Percentiles rank a stretch among this genome's conserved stretches.
Conservation (phyloP, 345 rosid species). For the Dipteronia dyeriana region DNA sequence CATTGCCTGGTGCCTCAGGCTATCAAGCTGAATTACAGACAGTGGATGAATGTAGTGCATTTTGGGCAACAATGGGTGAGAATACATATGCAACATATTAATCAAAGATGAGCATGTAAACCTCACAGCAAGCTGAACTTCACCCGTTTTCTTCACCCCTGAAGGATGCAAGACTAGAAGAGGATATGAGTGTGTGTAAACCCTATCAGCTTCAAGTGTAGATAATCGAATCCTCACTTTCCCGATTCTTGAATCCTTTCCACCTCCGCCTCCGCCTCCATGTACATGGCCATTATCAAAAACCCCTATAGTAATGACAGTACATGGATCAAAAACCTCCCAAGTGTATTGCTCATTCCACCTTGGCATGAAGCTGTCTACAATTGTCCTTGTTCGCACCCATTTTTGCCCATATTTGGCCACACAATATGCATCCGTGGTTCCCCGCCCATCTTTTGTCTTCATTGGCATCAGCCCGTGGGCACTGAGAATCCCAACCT, state of each 20-base stretch:
- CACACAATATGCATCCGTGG: slow-evolving; percentile 96
- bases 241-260: slow-evolving; percentile 77
- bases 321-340: slow-evolving; percentile 96
- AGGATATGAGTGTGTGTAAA: slow-evolving; percentile 93
- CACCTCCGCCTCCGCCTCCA: slow-evolving; percentile 42
- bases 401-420: slow-evolving; percentile 99
- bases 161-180: slow-evolving; percentile 79
- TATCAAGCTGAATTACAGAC: slow-evolving; percentile 89
- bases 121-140: slow-evolving; percentile 86
- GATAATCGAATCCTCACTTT: slow-evolving; percentile 94
- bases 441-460: slow-evolving; percentile 78
- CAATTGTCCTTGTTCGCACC: slow-evolving; percentile 92
- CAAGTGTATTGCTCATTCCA: slow-evolving; percentile 99
- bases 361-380: slow-evolving; percentile 74
- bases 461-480: slow-evolving; percentile 88
- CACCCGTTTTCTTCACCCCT: slow-evolving; percentile 93
- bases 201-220: slow-evolving; percentile 86
- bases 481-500: slow-evolving; percentile 77
- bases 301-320: slow-evolving; percentile 92
- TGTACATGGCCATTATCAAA: slow-evolving; percentile 83
- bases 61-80: slow-evolving; percentile 83
- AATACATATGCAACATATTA: slow-evolving; percentile 89
- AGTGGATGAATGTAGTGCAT: slow-evolving; percentile 95
- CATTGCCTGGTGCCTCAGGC: slow-evolving; percentile 90
- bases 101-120: slow-evolving; percentile 73